Percentiles rank a stretch among this genome's conserved stretches.
Evolutionary conservation across 1,284 basidiomycete species (phyloP).

Genomic region (Thelephora terrestris): DNA sequence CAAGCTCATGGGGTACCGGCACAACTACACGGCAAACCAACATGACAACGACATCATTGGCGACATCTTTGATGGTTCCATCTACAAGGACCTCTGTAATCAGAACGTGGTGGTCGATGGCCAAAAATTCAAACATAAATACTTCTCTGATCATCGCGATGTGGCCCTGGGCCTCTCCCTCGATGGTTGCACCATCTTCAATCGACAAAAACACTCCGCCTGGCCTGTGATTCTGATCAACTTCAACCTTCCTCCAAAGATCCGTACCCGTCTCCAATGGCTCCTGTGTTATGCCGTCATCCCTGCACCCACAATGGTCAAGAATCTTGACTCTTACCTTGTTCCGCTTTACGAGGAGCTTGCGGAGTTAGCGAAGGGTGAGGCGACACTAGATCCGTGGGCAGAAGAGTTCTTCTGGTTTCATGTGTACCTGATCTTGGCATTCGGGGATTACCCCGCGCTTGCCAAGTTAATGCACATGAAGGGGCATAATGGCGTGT

Average conservation of each 20-base stretch:
- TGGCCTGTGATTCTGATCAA: conserved; percentile 35
- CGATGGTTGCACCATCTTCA: conserved; percentile 31
- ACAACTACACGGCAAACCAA: conserved; percentile 5
- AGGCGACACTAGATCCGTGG: conserved; percentile 24
- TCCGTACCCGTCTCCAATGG: conserved; percentile 21
- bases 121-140: conserved; percentile 11
- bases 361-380: conserved; percentile 24
- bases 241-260: conserved; percentile 30
- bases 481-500: conserved; percentile 36
- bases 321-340: conserved; percentile 31
- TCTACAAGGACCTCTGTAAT: conserved; percentile 10
- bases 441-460: conserved; percentile 37
- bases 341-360: conserved; percentile 30
- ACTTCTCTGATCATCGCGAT: conserved; percentile 19
- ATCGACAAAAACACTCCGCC: conserved; percentile 24
- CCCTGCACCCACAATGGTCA: conserved; percentile 33
- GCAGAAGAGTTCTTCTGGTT: conserved; percentile 21
- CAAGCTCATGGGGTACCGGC: conserved; percentile 15
- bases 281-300: conserved; percentile 30
- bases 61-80: conserved; percentile 16
- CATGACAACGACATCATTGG: conserved; percentile 7
- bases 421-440: conserved; percentile 29
- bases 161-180: conserved; percentile 22
- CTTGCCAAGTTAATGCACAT: conserved; percentile 33
- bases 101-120: conserved; percentile 11